Percentiles rank a stretch among this genome's conserved stretches.
Conservation (phyloP, 2,329 filamentous ascomycete species). For the Samsoniella hepiali region DNA sequence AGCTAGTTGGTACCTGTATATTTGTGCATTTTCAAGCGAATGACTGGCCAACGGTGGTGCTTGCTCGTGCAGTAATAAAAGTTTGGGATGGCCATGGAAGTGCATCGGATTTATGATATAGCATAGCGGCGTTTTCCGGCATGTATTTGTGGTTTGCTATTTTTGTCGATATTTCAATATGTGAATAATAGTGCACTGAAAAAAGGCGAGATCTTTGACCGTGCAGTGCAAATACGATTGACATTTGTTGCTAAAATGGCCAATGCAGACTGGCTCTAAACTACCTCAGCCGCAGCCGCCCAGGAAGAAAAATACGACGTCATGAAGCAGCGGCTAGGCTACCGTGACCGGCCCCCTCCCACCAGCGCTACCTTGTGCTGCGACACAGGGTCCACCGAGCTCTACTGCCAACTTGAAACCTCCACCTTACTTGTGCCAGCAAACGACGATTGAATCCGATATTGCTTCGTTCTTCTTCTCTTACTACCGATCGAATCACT, state of each 20-base stretch:
- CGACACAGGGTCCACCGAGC: slow-evolving; percentile 3
- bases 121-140: slow-evolving; percentile 19
- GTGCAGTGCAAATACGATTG: too few relatives aligned
- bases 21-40: background rate
- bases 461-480: background rate
- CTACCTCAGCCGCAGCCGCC: background rate
- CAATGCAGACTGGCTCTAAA: background rate
- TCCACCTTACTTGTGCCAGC: slow-evolving; percentile 12
- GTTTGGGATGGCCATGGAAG: slow-evolving; percentile 4
- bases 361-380: background rate
- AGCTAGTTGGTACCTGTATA: slow-evolving; percentile 6
- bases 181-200: slow-evolving; percentile 16
- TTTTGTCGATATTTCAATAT: slow-evolving; percentile 10
- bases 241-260: background rate
- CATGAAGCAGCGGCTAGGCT: background rate
- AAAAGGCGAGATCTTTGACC: too few relatives aligned
- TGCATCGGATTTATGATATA: slow-evolving; percentile 16
- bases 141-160: slow-evolving; percentile 13
- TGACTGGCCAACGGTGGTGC: background rate
- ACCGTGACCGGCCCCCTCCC: background rate
- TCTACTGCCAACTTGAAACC: slow-evolving; percentile 15
- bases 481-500: background rate
- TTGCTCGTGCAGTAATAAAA: background rate
- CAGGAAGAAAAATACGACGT: slow-evolving; percentile 9
- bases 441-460: background rate